Percentiles rank a stretch among this genome's conserved stretches.
These are phyloP conservation scores for Eucalyptus grandis DNA, from an alignment of 345 rosid species.

Conservation along the genomic window DNA sequence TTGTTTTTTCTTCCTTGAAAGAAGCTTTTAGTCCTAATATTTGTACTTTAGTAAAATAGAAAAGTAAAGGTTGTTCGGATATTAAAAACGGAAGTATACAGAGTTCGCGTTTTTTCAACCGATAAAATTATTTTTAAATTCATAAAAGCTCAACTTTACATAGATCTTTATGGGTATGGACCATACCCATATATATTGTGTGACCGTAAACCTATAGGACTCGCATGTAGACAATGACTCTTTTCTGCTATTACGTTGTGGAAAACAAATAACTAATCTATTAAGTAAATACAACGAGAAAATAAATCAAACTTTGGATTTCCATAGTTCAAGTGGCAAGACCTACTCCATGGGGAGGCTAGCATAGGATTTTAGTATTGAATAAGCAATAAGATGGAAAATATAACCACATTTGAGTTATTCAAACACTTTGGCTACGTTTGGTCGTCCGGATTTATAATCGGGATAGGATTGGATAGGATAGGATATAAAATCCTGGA, in stretches of 20 bases:
- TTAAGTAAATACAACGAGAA: neutral
- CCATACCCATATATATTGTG: fast-evolving
- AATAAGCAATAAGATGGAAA: neutral
- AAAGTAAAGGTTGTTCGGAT: neutral
- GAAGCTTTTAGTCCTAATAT: neutral
- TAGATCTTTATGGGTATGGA: neutral
- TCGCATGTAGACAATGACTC: neutral
- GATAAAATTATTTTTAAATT: too few species aligned
- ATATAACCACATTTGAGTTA: neutral
- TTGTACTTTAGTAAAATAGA: neutral
- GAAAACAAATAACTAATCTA: too few species aligned
- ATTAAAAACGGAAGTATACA: too few species aligned
- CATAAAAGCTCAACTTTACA: neutral
- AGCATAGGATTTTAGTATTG: too few species aligned
- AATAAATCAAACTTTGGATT: too few species aligned
- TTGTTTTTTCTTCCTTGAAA: too few species aligned
- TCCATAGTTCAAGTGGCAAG: neutral
- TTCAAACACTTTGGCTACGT: neutral
- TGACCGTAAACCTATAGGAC: neutral
- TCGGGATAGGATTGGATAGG: too few species aligned
- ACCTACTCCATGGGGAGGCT: neutral
- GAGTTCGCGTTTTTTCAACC: too few species aligned
- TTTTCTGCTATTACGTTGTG: too few species aligned
- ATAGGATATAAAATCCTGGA: too few species aligned
- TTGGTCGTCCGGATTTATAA: too few species aligned